These are phyloP conservation scores for Ceratocystis diversiconidia DNA, from an alignment of 2,329 filamentous ascomycete genomes.

Conservation along the genomic window DNA sequence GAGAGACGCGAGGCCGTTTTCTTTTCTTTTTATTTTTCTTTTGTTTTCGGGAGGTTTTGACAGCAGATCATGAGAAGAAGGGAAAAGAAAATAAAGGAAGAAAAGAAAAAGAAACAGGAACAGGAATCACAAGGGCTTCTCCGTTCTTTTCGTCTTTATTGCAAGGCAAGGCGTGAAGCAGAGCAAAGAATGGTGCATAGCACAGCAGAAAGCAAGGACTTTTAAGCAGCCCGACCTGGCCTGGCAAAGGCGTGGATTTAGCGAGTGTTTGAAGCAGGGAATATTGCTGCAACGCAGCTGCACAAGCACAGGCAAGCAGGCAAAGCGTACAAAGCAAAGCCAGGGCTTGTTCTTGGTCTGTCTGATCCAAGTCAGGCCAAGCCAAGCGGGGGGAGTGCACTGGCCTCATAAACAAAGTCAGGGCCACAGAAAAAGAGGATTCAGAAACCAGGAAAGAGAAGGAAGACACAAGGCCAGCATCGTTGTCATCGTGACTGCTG, in stretches of 20 bases:
- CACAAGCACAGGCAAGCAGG: background rate
- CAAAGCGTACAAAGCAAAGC: background rate
- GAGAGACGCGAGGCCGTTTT: background rate
- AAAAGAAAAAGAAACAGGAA: background rate
- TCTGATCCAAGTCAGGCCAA: background rate
- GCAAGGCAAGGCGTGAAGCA: background rate
- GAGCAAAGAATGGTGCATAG: too few relatives aligned
- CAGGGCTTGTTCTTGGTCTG: background rate
- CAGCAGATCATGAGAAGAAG: background rate
- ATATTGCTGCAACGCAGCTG: conserved; percentile 3
- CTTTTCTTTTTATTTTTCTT: background rate
- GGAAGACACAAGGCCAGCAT: background rate
- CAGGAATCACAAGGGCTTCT: background rate
- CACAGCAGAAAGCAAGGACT: too few relatives aligned
- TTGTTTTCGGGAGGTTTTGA: background rate
- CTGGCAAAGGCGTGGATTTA: conserved; percentile 6
- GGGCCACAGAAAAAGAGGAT: background rate
- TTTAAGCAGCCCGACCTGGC: too few relatives aligned
- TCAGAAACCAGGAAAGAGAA: background rate
- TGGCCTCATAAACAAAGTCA: background rate
- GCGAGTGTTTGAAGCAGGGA: conserved; percentile 9
- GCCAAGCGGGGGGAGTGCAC: background rate
- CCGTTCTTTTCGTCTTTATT: background rate
- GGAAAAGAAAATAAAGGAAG: background rate
- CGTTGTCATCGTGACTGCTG: too few relatives aligned